These are phyloP conservation scores for Lecanicillium sp. DNA, from an alignment of 2,329 filamentous ascomycete species.

Conservation along the genomic window DNA sequence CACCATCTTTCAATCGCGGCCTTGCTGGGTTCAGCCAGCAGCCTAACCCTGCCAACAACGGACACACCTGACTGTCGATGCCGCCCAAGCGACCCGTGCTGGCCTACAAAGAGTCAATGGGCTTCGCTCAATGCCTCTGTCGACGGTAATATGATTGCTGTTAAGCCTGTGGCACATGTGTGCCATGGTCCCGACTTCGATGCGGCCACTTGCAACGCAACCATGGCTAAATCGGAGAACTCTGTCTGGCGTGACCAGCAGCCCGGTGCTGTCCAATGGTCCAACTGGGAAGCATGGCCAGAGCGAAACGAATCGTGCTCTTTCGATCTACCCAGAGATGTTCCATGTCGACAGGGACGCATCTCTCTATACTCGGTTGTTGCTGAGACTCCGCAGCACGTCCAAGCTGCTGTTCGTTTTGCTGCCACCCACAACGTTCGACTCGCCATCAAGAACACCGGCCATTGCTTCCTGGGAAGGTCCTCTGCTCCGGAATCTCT, in stretches of 20 bases:
- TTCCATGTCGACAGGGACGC: conserved; percentile 28
- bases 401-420: conserved; percentile 33
- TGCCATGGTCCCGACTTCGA: conserved; percentile 44
- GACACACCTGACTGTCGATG: conserved; percentile 31
- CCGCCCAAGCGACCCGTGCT: conserved; percentile 44
- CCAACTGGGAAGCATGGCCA: conserved; percentile 35
- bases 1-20: not conserved
- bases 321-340: conserved; percentile 21
- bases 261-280: conserved; percentile 29
- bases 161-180: conserved; percentile 41
- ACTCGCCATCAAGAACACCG: conserved; percentile 29
- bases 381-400: conserved; percentile 25
- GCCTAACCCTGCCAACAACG: not conserved
- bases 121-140: conserved; percentile 43
- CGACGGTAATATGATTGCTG: conserved; percentile 42
- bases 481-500: conserved; percentile 27
- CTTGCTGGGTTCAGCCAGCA: not conserved
- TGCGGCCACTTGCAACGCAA: conserved; percentile 32
- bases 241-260: conserved; percentile 30
- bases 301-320: conserved; percentile 30
- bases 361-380: conserved; percentile 31
- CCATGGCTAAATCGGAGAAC: conserved; percentile 25
- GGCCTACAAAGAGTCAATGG: conserved; percentile 43
- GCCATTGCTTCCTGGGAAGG: conserved; percentile 30
- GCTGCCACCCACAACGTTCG: conserved; percentile 27